phyloP scores from a whole-genome alignment of 1,139 yeast species.

The Pichia sp. region DNA sequence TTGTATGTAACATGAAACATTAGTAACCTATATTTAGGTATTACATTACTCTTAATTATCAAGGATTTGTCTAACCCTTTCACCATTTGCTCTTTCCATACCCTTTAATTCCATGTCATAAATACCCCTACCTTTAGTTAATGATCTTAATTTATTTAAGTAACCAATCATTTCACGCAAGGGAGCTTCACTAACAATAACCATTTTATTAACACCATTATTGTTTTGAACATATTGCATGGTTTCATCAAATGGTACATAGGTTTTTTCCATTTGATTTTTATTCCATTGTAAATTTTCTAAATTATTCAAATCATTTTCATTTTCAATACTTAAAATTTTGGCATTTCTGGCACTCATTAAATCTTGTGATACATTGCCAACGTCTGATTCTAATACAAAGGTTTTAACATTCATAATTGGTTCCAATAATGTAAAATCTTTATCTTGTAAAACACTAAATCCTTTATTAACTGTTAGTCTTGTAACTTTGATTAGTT shows the following conservation, averaged over 20 bases:
- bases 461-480: slow-evolving; percentile 37
- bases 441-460: slow-evolving; percentile 24
- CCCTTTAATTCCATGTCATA: slow-evolving; percentile 74
- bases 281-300: slow-evolving; percentile 38
- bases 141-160: slow-evolving; percentile 63
- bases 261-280: slow-evolving; percentile 45
- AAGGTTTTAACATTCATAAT: slow-evolving; percentile 72
- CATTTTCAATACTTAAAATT: slow-evolving; percentile 56
- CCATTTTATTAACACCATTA: slow-evolving; percentile 36
- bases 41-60: slow-evolving; percentile 14
- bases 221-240: slow-evolving; percentile 25
- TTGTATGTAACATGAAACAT: background rate
- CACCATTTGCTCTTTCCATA: slow-evolving; percentile 54
- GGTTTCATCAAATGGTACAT: slow-evolving; percentile 54
- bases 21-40: background rate
- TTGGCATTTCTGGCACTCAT: slow-evolving; percentile 65
- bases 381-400: slow-evolving; percentile 66
- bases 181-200: slow-evolving; percentile 73
- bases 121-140: slow-evolving; percentile 86
- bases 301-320: slow-evolving; percentile 26
- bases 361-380: slow-evolving; percentile 76
- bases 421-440: slow-evolving; percentile 70
- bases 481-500: slow-evolving; percentile 41
- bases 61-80: slow-evolving; percentile 38
- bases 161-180: slow-evolving; percentile 88